These are phyloP conservation scores for Cladosporium oxysporum DNA, from an alignment of 2,329 filamentous ascomycete species.

Conservation along the genomic window DNA sequence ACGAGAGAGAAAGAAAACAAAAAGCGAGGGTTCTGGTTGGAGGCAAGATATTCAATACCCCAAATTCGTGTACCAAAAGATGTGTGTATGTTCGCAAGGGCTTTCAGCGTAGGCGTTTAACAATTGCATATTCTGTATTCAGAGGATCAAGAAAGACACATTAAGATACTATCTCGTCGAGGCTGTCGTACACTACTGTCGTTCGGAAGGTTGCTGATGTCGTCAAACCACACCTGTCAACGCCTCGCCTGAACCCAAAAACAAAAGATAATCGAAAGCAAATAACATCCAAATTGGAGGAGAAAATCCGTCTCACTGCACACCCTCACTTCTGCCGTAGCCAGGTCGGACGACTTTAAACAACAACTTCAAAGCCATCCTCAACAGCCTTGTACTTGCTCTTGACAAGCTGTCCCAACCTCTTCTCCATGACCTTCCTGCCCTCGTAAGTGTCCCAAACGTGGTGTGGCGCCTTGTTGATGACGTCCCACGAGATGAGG, in stretches of 20 bases:
- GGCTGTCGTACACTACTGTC: too few relatives aligned
- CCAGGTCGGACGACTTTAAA: background rate
- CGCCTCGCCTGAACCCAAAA: conserved; percentile 9
- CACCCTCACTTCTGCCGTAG: background rate
- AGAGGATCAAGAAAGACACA: background rate
- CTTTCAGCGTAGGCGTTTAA: conserved; percentile 6
- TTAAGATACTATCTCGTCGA: background rate
- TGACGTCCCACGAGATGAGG: conserved; percentile 80
- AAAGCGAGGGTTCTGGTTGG: background rate
- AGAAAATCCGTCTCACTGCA: background rate
- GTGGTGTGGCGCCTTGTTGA: conserved; percentile 79
- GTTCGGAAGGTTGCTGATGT: conserved; percentile 1
- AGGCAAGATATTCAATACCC: background rate
- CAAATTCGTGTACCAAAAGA: background rate
- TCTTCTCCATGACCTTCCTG: conserved; percentile 73
- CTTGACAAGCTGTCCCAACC: conserved; percentile 68
- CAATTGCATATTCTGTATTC: background rate
- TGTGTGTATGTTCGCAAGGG: background rate
- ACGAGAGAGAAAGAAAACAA: background rate
- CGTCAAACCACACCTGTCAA: background rate
- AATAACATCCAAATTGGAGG: background rate
- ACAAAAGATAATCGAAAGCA: background rate
- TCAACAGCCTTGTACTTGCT: conserved; percentile 23
- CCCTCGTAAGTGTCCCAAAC: conserved; percentile 80
- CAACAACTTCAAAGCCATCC: conserved; percentile 9